A percentile compares a stretch with the other conserved stretches of the same genome.
These are phyloP conservation scores for Penicillium steckii DNA, from an alignment of 495 filamentous ascomycete species.

Conservation along the genomic window DNA sequence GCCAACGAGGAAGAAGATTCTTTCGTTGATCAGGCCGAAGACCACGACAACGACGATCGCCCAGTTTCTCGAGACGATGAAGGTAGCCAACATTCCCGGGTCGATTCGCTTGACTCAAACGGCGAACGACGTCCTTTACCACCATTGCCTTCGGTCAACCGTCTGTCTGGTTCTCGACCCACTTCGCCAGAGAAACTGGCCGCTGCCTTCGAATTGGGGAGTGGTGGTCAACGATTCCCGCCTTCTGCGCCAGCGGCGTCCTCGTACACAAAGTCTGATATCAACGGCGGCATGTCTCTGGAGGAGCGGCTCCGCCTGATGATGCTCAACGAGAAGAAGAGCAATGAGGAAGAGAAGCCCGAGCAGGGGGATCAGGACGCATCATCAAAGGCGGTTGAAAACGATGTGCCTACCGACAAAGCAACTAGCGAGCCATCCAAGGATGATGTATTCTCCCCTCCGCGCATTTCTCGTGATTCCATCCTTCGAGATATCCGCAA, in stretches of 20 bases:
- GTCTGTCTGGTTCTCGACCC: conserved; percentile 35
- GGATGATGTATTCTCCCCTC: conserved; percentile 44
- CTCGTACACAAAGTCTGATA: conserved; percentile 65
- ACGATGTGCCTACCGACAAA: background rate
- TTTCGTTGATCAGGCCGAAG: conserved; percentile 62
- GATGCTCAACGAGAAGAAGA: conserved; percentile 66
- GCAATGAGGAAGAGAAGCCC: conserved; percentile 40
- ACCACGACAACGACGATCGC: conserved; percentile 52
- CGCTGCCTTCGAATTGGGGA: conserved; percentile 62
- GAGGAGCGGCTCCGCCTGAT: conserved; percentile 81
- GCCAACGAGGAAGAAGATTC: conserved; percentile 65
- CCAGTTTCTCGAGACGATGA: conserved; percentile 38
- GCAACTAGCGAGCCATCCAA: background rate
- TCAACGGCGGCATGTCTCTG: conserved; percentile 69
- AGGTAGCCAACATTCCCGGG: conserved; percentile 43
- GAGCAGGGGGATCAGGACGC: conserved; percentile 10
- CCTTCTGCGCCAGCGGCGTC: conserved; percentile 65
- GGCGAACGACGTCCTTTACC: conserved; percentile 73
- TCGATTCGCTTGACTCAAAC: conserved; percentile 68
- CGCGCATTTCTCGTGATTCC: conserved; percentile 87
- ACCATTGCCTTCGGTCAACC: conserved; percentile 59
- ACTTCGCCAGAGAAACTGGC: conserved; percentile 52
- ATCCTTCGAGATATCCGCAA: conserved; percentile 87
- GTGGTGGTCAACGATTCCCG: conserved; percentile 57
- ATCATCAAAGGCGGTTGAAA: background rate